A percentile compares a stretch with the other conserved stretches of the same genome.
Evolutionary conservation across 352 stramenopile genomes (phyloP).

Genomic region (Blastocystis sp.): DNA sequence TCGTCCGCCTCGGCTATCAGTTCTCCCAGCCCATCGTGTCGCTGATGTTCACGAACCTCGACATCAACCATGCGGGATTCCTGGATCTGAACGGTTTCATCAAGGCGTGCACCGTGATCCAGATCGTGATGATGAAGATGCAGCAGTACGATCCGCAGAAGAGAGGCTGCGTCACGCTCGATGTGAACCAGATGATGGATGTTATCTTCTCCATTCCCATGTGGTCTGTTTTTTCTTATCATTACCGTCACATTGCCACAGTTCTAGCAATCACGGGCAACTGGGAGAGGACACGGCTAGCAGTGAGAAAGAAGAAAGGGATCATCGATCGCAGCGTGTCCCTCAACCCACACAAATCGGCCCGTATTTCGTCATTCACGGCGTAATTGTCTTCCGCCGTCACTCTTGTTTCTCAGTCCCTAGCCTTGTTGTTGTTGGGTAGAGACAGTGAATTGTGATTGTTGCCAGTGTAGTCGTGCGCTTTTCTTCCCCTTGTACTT

Average conservation of each 20-base stretch:
- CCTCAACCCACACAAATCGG: no score
- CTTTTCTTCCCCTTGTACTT: background rate
- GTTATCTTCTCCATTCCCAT: constrained; percentile 49
- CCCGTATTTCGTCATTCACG: no score
- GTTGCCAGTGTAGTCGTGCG: no score
- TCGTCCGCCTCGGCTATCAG: constrained; percentile 35
- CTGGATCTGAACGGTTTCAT: constrained; percentile 65
- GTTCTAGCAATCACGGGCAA: no score
- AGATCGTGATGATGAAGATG: constrained; percentile 53
- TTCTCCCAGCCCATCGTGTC: constrained; percentile 19
- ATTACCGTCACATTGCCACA: no score
- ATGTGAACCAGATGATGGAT: constrained; percentile 56
- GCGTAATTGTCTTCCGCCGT: no score
- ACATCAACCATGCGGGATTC: constrained; percentile 36
- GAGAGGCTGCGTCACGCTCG: constrained; percentile 3
- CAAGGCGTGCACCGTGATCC: constrained; percentile 55
- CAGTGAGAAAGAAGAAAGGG: no score
- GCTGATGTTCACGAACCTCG: constrained; percentile 35
- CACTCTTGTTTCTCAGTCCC: no score
- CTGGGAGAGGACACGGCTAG: no score
- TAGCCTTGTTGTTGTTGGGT: no score
- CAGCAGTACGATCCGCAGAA: constrained; percentile 62
- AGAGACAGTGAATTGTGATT: no score
- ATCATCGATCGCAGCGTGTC: no score
- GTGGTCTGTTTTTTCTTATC: background rate